Evolutionary conservation across 2,329 filamentous ascomycete species (phyloP), one percentile per base, ranked within the genome.

Genomic region (Epichloe scottii): DNA sequence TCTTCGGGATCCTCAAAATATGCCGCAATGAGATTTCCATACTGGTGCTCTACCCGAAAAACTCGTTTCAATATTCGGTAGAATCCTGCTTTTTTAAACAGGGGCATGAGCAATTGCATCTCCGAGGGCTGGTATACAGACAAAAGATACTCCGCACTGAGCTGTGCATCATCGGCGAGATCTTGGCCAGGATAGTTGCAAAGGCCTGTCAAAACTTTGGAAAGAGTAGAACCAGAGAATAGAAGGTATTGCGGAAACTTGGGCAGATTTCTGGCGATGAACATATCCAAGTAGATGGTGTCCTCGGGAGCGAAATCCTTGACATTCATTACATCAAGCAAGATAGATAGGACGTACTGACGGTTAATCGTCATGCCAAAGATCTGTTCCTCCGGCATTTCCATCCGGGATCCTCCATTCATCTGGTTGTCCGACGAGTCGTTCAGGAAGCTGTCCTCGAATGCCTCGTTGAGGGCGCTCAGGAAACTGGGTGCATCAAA

Each of bases 181-280:
- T 91, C 86, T 11, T 78, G 72, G 3, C 82, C 84, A 0, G 90
- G 89, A 58, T 89, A 95, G 54, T 84, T 79, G 70, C 93, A 98
- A 4, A 98, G 75, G 2, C 89, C 85, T 38, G 81, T 74, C 26
- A 98, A 75, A 10, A 96, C 84, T 53, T 82, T 83, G 53, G 89
- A 87, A 1, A 98, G 74, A 2, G 87, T 85, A 2, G 87, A 89
- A 17, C 90, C 93, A 0, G 91, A 87, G 45, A 98, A 80, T 11
- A 97, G 78, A 48, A 98, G 83, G 61, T 96, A 96, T 63, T 97
- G 91, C 1, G 90, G 89, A 62, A 95, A 98, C 65, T 98, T 98
- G 3, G 94, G 88, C 47, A 98, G 71, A 63, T 95, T 98, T 51
- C 93, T 82, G 17, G 93, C 91, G 63, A 98, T 86, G 62, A 98